Conservation (phyloP, 495 filamentous ascomycete genomes). For the Aspergillus haitiensis region DNA sequence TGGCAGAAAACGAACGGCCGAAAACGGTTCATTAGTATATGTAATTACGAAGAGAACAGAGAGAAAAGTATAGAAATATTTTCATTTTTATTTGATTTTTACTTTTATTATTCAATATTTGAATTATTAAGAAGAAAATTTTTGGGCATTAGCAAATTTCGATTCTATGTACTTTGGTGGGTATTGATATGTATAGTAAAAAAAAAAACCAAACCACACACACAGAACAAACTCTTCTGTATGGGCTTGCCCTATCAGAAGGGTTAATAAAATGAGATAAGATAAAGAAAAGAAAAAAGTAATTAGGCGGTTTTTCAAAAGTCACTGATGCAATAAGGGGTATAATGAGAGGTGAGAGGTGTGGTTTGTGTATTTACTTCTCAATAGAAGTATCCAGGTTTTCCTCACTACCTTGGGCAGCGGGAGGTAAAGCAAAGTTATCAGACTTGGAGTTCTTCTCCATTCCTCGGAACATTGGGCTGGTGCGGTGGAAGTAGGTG, state of each 20-base stretch:
- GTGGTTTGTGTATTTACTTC: conserved; percentile 29
- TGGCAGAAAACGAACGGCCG: conserved; percentile 1
- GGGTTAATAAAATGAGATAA: conserved; percentile 7
- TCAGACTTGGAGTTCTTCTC: conserved; percentile 43
- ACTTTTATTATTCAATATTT: conserved; percentile 13
- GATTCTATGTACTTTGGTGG: conserved; percentile 9
- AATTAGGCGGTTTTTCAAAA: conserved; percentile 18
- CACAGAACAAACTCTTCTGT: not conserved
- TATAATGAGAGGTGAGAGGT: conserved; percentile 12
- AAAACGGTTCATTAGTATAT: not conserved
- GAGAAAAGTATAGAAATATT: too few species aligned
- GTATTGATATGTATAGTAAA: conserved; percentile 13
- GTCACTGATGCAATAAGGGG: conserved; percentile 14
- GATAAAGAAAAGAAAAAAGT: conserved; percentile 10
- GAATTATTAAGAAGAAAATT: conserved; percentile 10
- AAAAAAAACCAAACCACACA: not conserved
- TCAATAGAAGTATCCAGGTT: conserved; percentile 18
- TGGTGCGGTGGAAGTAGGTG: conserved; percentile 51
- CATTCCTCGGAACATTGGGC: conserved; percentile 51
- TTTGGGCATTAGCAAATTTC: not conserved
- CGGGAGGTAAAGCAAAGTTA: conserved; percentile 42
- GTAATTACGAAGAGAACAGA: not conserved
- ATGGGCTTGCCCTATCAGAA: conserved; percentile 1
- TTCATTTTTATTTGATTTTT: too few species aligned
- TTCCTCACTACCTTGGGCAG: conserved; percentile 33